These are phyloP conservation scores for Neurospora tetrasperma DNA, from an alignment of 495 filamentous ascomycete species.

Conservation along the genomic window DNA sequence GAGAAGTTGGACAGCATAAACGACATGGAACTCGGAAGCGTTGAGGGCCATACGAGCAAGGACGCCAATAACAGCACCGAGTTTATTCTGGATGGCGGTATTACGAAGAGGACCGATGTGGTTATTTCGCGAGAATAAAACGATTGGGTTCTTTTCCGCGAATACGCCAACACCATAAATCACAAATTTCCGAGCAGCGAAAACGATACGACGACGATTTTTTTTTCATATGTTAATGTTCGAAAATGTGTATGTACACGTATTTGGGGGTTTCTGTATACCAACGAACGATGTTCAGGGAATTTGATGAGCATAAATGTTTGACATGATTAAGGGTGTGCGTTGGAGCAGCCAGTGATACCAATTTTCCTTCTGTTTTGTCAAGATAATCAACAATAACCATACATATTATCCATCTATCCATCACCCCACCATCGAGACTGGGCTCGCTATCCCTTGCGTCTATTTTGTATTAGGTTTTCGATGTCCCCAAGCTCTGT, in stretches of 20 bases:
- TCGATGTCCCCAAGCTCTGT: background rate
- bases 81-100: slow-evolving; percentile 13
- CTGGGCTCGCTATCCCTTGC: background rate
- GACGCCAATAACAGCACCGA: slow-evolving; percentile 13
- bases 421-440: background rate
- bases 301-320: background rate
- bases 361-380: background rate
- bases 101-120: slow-evolving; percentile 19
- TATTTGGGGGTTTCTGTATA: background rate
- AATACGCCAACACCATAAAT: background rate
- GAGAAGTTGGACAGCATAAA: slow-evolving; percentile 12
- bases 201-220: background rate
- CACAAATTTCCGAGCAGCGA: background rate
- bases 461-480: background rate
- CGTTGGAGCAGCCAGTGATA: background rate
- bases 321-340: background rate
- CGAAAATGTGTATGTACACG: background rate
- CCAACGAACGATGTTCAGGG: background rate
- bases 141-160: background rate
- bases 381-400: background rate
- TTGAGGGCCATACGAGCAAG: slow-evolving; percentile 12
- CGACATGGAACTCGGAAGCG: slow-evolving; percentile 10
- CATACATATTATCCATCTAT: background rate
- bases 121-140: slow-evolving; percentile 8
- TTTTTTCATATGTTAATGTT: background rate